A percentile compares a stretch with the other conserved stretches of the same genome.
Conservation (phyloP, 306 rosid genomes). For the Quercus alba region DNA sequence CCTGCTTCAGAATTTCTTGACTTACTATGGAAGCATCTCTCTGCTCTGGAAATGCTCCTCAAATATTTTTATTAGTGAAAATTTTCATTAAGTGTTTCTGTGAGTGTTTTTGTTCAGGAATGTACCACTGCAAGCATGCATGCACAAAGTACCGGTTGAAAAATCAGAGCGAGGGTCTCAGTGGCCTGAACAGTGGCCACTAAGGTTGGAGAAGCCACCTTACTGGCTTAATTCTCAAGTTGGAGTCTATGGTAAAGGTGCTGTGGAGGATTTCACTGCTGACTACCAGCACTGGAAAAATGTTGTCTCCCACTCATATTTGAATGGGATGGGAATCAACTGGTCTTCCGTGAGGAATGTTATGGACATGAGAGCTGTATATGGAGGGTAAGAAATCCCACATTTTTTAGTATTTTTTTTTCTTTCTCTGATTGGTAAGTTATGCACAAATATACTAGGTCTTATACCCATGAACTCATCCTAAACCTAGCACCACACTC, state of each 20-base stretch:
- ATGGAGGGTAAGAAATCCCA: conserved; percentile 73
- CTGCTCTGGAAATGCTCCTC: not conserved
- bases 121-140: conserved; percentile 59
- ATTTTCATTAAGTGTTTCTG: not conserved
- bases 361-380: conserved; percentile 84
- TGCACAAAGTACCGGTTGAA: conserved; percentile 61
- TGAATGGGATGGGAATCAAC: conserved; percentile 65
- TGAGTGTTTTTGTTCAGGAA: conserved; percentile 49
- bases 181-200: conserved; percentile 80
- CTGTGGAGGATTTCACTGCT: conserved; percentile 55
- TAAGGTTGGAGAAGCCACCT: conserved; percentile 74
- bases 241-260: conserved; percentile 58
- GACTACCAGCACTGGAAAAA: conserved; percentile 72
- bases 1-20: not conserved
- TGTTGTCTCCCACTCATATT: conserved; percentile 56
- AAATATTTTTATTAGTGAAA: not conserved
- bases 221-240: conserved; percentile 68
- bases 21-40: not conserved
- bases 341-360: conserved; percentile 82
- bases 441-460: too few species aligned
- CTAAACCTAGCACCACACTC: too few species aligned
- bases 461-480: too few species aligned
- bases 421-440: too few species aligned
- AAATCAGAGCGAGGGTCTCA: conserved; percentile 58
- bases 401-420: not conserved